Percentiles rank a stretch among this genome's conserved stretches.
phyloP scores from a whole-genome alignment of 2,329 filamentous ascomycete species.

The Lecanicillium sp. region DNA sequence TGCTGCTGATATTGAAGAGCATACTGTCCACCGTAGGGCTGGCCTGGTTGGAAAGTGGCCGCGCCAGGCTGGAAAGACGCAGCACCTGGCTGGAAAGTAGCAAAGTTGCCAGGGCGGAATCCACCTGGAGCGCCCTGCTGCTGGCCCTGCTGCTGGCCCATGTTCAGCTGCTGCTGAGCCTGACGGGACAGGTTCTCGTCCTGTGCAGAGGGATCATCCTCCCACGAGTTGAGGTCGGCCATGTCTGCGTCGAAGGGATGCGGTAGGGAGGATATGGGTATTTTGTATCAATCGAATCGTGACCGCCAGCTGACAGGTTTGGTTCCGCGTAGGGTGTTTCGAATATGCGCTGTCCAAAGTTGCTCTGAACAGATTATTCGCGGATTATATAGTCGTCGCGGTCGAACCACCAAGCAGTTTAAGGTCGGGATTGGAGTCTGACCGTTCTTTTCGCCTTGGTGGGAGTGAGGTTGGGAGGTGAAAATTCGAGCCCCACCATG shows the following conservation, averaged over 20 bases:
- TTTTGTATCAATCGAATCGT: constrained; percentile 2
- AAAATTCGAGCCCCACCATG: constrained; percentile 35
- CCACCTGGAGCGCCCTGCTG: constrained; percentile 36
- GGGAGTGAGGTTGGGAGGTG: constrained; percentile 21
- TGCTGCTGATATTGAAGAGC: constrained; percentile 48
- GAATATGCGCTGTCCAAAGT: too few species aligned
- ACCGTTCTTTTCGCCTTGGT: constrained; percentile 13
- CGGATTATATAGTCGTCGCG: too few species aligned
- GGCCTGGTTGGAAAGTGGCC: constrained; percentile 63
- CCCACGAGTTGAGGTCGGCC: constrained; percentile 92
- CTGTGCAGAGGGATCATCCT: constrained; percentile 74
- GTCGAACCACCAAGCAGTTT: neutral
- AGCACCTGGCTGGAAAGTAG: constrained; percentile 58
- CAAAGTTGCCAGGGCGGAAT: constrained; percentile 37
- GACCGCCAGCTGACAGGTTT: neutral
- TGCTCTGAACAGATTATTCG: too few species aligned
- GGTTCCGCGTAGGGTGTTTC: constrained; percentile 3
- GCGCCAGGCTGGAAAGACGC: constrained; percentile 68
- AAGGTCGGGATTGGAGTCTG: constrained; percentile 6
- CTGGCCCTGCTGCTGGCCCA: constrained; percentile 50
- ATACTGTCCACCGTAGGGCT: constrained; percentile 54
- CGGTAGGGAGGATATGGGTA: constrained; percentile 1
- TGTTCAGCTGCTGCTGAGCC: constrained; percentile 66
- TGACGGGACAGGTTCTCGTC: constrained; percentile 73
- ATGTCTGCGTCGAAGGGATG: constrained; percentile 38